phyloP scores from a whole-genome alignment of 257 asterid genomes.

The Plantago major region DNA sequence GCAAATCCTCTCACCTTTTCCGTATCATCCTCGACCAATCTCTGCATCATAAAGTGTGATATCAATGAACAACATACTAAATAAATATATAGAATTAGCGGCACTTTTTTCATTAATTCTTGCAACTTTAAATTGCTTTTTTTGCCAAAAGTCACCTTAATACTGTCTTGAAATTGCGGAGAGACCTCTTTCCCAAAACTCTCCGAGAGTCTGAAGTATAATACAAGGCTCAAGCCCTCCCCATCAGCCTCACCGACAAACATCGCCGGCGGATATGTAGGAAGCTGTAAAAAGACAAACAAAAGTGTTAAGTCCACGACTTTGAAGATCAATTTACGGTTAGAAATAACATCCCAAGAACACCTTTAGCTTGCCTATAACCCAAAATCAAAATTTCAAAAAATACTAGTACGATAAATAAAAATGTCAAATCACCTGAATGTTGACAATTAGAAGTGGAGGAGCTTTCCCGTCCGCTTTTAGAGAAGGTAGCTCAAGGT shows the following conservation, averaged over 20 bases:
- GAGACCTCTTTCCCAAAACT: slow-evolving; percentile 50
- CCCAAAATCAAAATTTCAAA: neutral
- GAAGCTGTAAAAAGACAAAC: slow-evolving; percentile 41
- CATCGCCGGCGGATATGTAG: slow-evolving; percentile 67
- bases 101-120: too few species aligned
- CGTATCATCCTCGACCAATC: slow-evolving; percentile 55
- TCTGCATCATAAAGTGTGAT: slow-evolving; percentile 33
- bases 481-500: slow-evolving; percentile 72
- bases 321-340: too few species aligned
- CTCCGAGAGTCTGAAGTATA: slow-evolving; percentile 61
- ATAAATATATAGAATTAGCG: neutral
- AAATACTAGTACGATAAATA: neutral
- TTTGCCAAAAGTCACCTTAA: slow-evolving; percentile 40
- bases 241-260: slow-evolving; percentile 74
- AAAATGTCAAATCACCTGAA: slow-evolving; percentile 54
- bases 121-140: neutral
- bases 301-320: neutral
- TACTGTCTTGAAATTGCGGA: slow-evolving; percentile 57
- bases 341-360: neutral
- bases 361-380: neutral
- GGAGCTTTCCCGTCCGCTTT: slow-evolving; percentile 62
- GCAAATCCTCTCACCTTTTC: slow-evolving; percentile 74
- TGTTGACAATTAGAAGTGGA: slow-evolving; percentile 70
- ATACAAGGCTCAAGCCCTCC: slow-evolving; percentile 71
- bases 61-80: slow-evolving; percentile 2